Conservation (phyloP, 2,329 filamentous ascomycete species). For the Colletotrichum sp. region DNA sequence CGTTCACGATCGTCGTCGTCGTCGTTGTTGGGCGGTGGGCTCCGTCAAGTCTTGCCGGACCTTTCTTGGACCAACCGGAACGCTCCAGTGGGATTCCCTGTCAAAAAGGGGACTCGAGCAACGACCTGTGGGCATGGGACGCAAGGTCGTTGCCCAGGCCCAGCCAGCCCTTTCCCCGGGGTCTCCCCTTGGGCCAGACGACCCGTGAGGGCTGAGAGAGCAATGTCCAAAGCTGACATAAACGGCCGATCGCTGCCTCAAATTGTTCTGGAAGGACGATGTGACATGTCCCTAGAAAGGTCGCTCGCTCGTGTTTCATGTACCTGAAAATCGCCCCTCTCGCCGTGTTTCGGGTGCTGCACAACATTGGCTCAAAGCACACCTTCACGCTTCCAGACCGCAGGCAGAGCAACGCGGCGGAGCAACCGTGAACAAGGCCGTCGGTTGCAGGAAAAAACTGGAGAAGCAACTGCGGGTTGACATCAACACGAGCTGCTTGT, state of each 20-base stretch:
- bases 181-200: background rate
- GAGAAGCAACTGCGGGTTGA: conserved; percentile 16
- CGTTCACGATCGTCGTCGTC: background rate
- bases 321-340: conserved; percentile 26
- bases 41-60: background rate
- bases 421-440: conserved; percentile 2
- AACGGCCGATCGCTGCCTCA: conserved; percentile 16
- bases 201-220: background rate
- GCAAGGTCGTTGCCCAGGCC: background rate
- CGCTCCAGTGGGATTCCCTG: background rate
- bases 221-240: conserved; percentile 8
- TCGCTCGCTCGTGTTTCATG: conserved; percentile 27
- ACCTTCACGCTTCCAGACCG: conserved; percentile 14
- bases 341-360: conserved; percentile 31
- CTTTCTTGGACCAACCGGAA: background rate
- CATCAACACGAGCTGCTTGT: conserved; percentile 18
- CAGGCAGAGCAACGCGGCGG: conserved; percentile 3
- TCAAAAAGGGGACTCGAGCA: background rate
- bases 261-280: conserved; percentile 25
- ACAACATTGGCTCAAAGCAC: conserved; percentile 24
- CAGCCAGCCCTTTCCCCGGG: background rate
- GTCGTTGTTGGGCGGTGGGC: background rate
- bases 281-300: conserved; percentile 14
- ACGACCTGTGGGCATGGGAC: background rate
- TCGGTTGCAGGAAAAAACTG: conserved; percentile 15